Base-by-base conservation (phyloP, 306 rosid species). In the Cotoneaster glaucophyllus region DNA sequence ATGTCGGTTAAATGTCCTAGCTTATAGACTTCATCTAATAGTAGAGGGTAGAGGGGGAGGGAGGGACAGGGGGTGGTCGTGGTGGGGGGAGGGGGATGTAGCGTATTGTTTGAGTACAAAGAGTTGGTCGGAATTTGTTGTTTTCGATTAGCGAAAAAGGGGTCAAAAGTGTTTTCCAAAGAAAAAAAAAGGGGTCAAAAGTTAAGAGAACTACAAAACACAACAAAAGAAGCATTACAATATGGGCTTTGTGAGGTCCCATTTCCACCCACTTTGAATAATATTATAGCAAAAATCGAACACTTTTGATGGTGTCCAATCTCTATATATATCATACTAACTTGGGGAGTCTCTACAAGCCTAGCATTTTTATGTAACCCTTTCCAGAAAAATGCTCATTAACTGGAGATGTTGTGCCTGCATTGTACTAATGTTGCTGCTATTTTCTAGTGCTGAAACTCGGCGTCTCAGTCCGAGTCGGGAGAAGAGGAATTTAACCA, bases 351-450 rank as follows among this genome's bases (percentile, higher is more conserved):
- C n/a, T 67, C 70, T 67, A 45, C 75, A 53, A 34, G 14, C 68
- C 74, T 34, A 45, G 54, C 29, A 61, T 54, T 67, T 56, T 22
- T 28, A 29, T 31, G 59, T n/a, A 31, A 8, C 17, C 12, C 11
- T 4, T 48, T 8, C 9, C 9, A 57, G 31, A 21, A 54, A 56
- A 64, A 76, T 71, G 81, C 58, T 24, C 53, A 64, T 18, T 28
- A 64, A 19, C 50, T 31, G 54, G 26, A 71, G 70, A 39, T 28
- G 57, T 71, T 65, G 44, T 43, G 41, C 43, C 41, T 57, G 58
- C 70, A 21, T 71, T 13, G 61, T 34, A 2, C 43, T 76, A 45
- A 65, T 81, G 45, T 70, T 81, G 58, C 69, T 76, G 58, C 18
- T 76, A 26, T 57, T 70, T 44, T 34, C 67, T 56, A 29, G 63